These are phyloP conservation scores for Pontederia paniculata DNA, from an alignment of 176 grass and related monocot genomes.

Conservation along the genomic window DNA sequence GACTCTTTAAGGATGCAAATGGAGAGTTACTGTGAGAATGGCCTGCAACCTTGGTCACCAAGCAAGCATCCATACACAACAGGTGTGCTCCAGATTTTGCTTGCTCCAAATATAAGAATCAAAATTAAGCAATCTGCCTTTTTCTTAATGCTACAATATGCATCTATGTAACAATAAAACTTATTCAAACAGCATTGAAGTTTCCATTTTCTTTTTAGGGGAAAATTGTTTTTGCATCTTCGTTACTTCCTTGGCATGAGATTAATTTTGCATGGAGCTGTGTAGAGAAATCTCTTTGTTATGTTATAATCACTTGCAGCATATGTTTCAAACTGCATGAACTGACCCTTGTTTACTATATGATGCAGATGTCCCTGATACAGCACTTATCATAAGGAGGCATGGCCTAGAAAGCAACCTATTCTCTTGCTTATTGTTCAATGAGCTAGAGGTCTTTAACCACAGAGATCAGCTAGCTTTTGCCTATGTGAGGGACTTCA, in stretches of 20 bases:
- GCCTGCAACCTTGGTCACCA: constrained; percentile 71
- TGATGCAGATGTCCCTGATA: constrained; percentile 92
- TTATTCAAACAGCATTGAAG: too few relatives aligned
- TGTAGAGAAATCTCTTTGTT: too few relatives aligned
- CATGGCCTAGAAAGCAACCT: constrained; percentile 48
- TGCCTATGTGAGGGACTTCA: constrained; percentile 66
- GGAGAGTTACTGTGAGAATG: constrained; percentile 64
- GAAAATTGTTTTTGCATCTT: too few relatives aligned
- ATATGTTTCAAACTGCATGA: constrained; percentile 71
- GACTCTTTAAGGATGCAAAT: constrained; percentile 62
- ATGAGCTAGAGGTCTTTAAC: constrained; percentile 85
- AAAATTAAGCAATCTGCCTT: too few relatives aligned
- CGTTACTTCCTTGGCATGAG: too few relatives aligned
- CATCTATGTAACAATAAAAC: constrained; percentile 5
- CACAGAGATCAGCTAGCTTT: constrained; percentile 79
- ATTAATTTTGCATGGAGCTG: too few relatives aligned
- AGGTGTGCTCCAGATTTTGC: constrained; percentile 18
- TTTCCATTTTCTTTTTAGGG: too few relatives aligned
- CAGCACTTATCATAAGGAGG: constrained; percentile 73
- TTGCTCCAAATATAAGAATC: too few relatives aligned
- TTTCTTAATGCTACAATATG: too few relatives aligned
- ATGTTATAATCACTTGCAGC: constrained; percentile 7
- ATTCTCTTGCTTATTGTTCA: constrained; percentile 92
- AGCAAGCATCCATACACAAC: constrained; percentile 64
- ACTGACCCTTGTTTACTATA: constrained; percentile 52